Conservation (phyloP, 345 rosid genomes). For the Eutrema heterophyllum region DNA sequence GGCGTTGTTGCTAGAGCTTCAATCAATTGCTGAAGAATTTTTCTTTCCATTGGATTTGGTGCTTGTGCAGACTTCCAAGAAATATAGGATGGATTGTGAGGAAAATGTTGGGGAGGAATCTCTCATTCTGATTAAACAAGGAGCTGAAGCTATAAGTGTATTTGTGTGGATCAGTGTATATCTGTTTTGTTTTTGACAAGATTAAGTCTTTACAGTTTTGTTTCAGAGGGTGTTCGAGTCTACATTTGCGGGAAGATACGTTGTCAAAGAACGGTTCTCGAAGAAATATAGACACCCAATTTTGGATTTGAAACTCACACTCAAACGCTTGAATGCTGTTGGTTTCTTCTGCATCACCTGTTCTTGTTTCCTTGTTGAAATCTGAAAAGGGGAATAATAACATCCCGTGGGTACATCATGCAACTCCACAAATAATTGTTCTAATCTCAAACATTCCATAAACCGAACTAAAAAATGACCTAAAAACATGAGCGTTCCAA, state of each 20-base stretch:
- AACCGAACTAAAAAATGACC: too few relatives aligned
- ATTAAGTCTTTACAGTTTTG: background rate
- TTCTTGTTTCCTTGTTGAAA: background rate
- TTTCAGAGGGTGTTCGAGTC: slow-evolving; percentile 82
- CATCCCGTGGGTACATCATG: too few relatives aligned
- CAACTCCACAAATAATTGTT: too few relatives aligned
- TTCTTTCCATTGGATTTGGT: background rate
- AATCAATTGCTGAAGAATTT: background rate
- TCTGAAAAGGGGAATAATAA: too few relatives aligned
- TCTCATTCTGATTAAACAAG: slow-evolving; percentile 59
- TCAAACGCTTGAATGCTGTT: slow-evolving; percentile 86
- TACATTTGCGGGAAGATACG: slow-evolving; percentile 62
- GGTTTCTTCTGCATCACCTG: slow-evolving; percentile 16
- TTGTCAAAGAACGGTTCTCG: slow-evolving; percentile 86
- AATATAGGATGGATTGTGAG: slow-evolving; percentile 29
- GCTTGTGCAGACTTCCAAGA: slow-evolving; percentile 6
- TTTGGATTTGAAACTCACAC: slow-evolving; percentile 79
- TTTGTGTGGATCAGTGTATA: background rate
- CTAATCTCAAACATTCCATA: too few relatives aligned
- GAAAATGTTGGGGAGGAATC: slow-evolving; percentile 27
- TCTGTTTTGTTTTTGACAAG: background rate
- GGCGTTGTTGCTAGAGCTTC: background rate
- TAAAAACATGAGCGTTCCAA: too few relatives aligned
- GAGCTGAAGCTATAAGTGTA: slow-evolving; percentile 72
- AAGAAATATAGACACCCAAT: slow-evolving; percentile 94